These are phyloP conservation scores for Spatholobus suberectus DNA, from an alignment of 306 rosid genomes.

Conservation along the genomic window DNA sequence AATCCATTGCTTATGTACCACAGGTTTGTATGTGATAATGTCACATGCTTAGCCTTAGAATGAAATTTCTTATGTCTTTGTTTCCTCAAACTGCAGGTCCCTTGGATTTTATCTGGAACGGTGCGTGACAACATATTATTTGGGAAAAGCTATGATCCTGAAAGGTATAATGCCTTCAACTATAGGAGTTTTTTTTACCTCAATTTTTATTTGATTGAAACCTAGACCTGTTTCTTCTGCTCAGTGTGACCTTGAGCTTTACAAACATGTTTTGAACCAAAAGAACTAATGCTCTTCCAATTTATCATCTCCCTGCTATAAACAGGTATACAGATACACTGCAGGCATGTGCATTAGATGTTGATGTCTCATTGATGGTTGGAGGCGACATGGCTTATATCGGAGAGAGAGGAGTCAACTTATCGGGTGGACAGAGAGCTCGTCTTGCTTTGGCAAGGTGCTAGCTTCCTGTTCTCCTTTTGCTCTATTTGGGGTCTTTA, in stretches of 20 bases:
- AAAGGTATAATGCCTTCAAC: constrained; percentile 59
- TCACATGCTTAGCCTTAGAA: constrained; percentile 24
- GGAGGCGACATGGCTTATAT: constrained; percentile 94
- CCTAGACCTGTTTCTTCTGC: constrained; percentile 13
- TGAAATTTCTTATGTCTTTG: constrained; percentile 35
- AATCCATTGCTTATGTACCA: constrained; percentile 86
- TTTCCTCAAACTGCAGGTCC: constrained; percentile 64
- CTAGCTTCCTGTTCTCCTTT: constrained; percentile 22
- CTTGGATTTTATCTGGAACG: constrained; percentile 96
- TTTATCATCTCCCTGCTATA: constrained; percentile 36
- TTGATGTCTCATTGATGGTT: constrained; percentile 84
- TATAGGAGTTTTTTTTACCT: not conserved
- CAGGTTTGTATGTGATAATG: constrained; percentile 66
- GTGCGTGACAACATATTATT: constrained; percentile 89
- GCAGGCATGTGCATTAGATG: constrained; percentile 78
- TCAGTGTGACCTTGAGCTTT: constrained; percentile 13
- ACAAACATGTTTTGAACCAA: constrained; percentile 13
- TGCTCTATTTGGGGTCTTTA: not conserved
- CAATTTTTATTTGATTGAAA: constrained; percentile 26
- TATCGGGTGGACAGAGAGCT: constrained; percentile 97
- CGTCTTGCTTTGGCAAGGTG: constrained; percentile 98
- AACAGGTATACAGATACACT: constrained; percentile 79
- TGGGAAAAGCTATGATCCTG: constrained; percentile 71
- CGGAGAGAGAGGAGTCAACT: constrained; percentile 89
- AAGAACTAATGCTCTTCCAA: constrained; percentile 24